These are phyloP conservation scores for Lipomyces mesembrius DNA, from an alignment of 805 yeast genomes.

Conservation along the genomic window DNA sequence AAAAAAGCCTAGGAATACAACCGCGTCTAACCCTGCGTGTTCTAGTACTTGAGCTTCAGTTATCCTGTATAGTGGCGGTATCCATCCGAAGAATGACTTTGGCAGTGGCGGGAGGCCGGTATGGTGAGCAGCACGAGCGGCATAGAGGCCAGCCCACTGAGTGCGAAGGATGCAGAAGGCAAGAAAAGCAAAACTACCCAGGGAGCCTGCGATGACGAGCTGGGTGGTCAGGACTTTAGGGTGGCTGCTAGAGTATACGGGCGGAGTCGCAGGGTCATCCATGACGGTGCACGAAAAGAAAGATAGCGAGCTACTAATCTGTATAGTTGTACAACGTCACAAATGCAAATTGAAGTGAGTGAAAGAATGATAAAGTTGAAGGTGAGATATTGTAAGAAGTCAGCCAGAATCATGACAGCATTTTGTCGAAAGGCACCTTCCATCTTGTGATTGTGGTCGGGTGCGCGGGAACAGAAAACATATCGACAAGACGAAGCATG, in stretches of 20 bases:
- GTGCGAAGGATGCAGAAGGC: conserved; percentile 72
- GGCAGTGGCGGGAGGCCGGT: conserved; percentile 65
- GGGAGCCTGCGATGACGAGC: conserved; percentile 63
- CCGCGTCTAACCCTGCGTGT: conserved; percentile 93
- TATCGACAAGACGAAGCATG: too few relatives aligned
- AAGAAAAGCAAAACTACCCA: conserved; percentile 72
- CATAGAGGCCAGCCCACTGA: conserved; percentile 79
- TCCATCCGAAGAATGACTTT: conserved; percentile 77
- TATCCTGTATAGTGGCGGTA: conserved; percentile 64
- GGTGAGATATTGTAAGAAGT: background rate
- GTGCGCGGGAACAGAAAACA: too few relatives aligned
- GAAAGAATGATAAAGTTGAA: background rate
- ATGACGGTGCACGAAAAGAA: background rate
- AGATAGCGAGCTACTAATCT: background rate
- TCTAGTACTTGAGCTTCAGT: conserved; percentile 79
- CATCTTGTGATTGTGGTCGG: background rate
- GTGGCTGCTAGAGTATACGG: conserved; percentile 14
- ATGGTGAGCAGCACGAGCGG: conserved; percentile 68
- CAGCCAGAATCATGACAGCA: background rate
- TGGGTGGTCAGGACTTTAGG: conserved; percentile 76
- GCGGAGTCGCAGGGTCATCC: background rate
- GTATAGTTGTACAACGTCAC: background rate
- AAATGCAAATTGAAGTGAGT: background rate
- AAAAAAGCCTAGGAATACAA: conserved; percentile 87
- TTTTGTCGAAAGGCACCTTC: background rate